Conservation (phyloP, 2,329 filamentous ascomycete species). For the Gaeumannomyces tritici region DNA sequence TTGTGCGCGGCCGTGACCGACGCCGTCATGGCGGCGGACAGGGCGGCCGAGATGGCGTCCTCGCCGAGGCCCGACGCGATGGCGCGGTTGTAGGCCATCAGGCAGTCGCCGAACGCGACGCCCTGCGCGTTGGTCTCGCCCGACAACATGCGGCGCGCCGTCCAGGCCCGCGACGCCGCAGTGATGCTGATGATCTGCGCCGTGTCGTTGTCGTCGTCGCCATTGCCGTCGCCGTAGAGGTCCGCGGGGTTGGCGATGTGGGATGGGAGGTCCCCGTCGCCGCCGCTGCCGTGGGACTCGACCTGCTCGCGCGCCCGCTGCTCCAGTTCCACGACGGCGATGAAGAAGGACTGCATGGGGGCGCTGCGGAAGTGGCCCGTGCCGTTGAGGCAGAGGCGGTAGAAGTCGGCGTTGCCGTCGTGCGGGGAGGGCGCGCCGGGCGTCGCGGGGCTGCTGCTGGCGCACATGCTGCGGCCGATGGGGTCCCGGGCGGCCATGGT, state of each 20-base stretch:
- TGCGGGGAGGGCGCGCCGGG: background rate
- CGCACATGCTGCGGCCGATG: too few species aligned
- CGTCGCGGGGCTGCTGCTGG: too few species aligned
- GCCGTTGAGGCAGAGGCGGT: constrained; percentile 27
- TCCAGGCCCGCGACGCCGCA: background rate
- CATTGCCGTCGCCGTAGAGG: background rate
- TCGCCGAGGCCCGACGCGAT: too few species aligned
- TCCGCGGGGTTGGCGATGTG: constrained; percentile 5
- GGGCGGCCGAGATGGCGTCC: too few species aligned
- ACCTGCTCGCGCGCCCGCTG: constrained; percentile 8
- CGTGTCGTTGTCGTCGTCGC: constrained; percentile 2
- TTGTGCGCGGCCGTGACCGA: too few species aligned
- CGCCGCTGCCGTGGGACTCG: background rate
- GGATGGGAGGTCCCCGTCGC: background rate
- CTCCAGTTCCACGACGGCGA: constrained; percentile 12
- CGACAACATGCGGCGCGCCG: constrained; percentile 6
- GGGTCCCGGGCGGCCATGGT: too few species aligned
- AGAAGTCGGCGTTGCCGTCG: constrained; percentile 17
- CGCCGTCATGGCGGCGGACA: too few species aligned
- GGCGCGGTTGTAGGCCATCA: too few species aligned
- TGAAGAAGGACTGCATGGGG: constrained; percentile 17
- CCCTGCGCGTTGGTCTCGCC: constrained; percentile 14
- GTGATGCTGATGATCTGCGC: constrained; percentile 16
- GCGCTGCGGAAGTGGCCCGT: constrained; percentile 32
- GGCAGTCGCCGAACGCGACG: constrained; percentile 8